Percentiles rank a stretch among this genome's conserved stretches.
These are phyloP conservation scores for Mallotus japonicus DNA, from an alignment of 441 rosid species.

Conservation along the genomic window DNA sequence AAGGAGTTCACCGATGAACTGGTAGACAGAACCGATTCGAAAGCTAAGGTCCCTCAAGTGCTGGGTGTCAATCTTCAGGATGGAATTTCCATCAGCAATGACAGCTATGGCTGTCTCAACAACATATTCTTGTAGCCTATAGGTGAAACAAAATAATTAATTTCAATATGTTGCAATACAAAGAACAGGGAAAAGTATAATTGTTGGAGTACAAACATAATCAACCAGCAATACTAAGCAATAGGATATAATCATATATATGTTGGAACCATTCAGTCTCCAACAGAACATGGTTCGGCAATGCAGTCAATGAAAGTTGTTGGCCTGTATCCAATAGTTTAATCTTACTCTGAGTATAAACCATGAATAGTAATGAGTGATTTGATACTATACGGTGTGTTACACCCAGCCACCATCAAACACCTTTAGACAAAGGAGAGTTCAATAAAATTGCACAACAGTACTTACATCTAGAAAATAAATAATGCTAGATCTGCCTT, in stretches of 20 bases:
- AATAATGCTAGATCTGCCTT: not conserved
- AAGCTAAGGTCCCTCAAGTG: slow-evolving; percentile 72
- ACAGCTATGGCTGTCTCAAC: slow-evolving; percentile 54
- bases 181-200: not conserved
- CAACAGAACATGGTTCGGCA: not conserved
- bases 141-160: not conserved
- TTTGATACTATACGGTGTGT: not conserved
- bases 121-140: slow-evolving; percentile 56
- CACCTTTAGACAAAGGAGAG: too few species aligned
- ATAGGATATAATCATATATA: not conserved
- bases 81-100: slow-evolving; percentile 52
- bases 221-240: not conserved
- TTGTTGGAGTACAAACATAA: not conserved
- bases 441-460: too few species aligned
- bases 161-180: slow-evolving; percentile 2
- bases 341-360: not conserved
- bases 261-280: not conserved
- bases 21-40: slow-evolving; percentile 62
- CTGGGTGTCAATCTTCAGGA: slow-evolving; percentile 56
- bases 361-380: not conserved
- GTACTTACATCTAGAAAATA: not conserved
- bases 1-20: slow-evolving; percentile 83
- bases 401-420: not conserved
- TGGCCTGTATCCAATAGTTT: not conserved
- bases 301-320: not conserved